Evolutionary conservation across 1,284 basidiomycete genomes (phyloP), one percentile per base, ranked within the genome.

Genomic region (Naganishia albida): DNA sequence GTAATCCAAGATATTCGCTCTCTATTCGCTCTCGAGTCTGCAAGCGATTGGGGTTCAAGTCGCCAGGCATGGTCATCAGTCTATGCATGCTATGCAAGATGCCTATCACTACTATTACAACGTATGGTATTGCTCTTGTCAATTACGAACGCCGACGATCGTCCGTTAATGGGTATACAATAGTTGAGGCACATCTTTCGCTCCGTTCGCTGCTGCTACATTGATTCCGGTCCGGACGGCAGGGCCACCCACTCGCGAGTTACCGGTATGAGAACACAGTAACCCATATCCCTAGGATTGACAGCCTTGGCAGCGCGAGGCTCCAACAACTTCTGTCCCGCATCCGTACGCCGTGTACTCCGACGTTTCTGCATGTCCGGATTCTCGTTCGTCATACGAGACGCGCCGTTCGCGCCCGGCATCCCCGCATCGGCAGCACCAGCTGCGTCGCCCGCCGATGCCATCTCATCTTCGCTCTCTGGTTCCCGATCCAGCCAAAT

Each of bases 191-290:
- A 34, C 34, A 10, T 34, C 6, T 4, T 6, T 34, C 34, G 34
- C 34, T 10, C 4, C 34, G 34, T 34, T 38, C 51, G 34, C 51
- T 16, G 28, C 10, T 10, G 28, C 34, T 39, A 60, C 34, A 60
- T 26, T 12, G 56, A 60, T 50, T n/a, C 46, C 30, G 56, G 46
- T 28, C 56, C 56, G 26, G 48, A 44, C 13, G 46, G 56, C 34
- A 60, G 13, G 6, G 46, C 26, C 3, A 60, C 56, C 56, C 56
- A 60, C 4, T 49, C 56, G 38, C 56, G 56, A 18, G 56, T 39
- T 16, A 60, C 56, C 23, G 46, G 56, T 30, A 60, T 60, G 2
- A 60, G 34, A 7, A 60, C 25, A 28, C 46, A 60, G 46, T 49
- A 60, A 6, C 56, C 56, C 38, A 25, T 30, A 50, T 60, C 46